Percentiles rank a stretch among this genome's conserved stretches.
These are phyloP conservation scores for Leccinum boreale DNA, from an alignment of 768 basidiomycete genomes.

Conservation along the genomic window DNA sequence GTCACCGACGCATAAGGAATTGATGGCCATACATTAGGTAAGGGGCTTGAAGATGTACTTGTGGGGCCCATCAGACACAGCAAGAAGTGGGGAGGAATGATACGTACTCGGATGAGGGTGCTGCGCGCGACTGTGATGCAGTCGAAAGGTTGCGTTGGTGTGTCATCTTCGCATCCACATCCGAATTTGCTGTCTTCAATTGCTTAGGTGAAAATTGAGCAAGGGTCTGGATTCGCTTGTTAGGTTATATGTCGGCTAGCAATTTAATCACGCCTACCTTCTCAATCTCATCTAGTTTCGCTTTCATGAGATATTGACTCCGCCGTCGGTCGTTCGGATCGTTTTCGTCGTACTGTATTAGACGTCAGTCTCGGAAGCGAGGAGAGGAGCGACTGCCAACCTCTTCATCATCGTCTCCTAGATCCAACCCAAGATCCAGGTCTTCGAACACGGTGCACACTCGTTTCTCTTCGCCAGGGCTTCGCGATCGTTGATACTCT, in stretches of 20 bases:
- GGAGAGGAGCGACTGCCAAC: conserved; percentile 24
- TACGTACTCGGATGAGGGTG: conserved; percentile 20
- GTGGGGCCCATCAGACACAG: conserved; percentile 6
- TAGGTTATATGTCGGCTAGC: conserved; percentile 1
- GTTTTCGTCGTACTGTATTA: conserved; percentile 56
- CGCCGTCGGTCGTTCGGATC: conserved; percentile 72
- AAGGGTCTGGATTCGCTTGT: conserved; percentile 44
- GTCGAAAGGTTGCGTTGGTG: conserved; percentile 18
- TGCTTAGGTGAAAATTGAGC: conserved; percentile 62
- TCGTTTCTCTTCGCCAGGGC: conserved; percentile 41
- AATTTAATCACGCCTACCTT: conserved; percentile 39
- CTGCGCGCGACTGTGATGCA: conserved; percentile 11
- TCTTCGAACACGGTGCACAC: conserved; percentile 46
- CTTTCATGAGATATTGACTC: conserved; percentile 73
- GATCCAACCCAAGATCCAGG: conserved; percentile 41
- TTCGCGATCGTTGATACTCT: conserved; percentile 30
- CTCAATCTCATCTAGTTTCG: conserved; percentile 78
- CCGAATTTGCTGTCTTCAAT: conserved; percentile 22
- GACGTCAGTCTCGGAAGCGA: conserved; percentile 13
- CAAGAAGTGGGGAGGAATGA: conserved; percentile 5
- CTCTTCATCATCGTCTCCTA: conserved; percentile 42
- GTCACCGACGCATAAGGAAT: conserved; percentile 41
- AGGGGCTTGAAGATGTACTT: conserved; percentile 11
- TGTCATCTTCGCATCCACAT: conserved; percentile 20
- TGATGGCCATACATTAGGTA: conserved; percentile 39